Evolutionary conservation across 306 rosid species (phyloP), one percentile per base, ranked within the genome.

Genomic region (Hylodesmum podocarpum): DNA sequence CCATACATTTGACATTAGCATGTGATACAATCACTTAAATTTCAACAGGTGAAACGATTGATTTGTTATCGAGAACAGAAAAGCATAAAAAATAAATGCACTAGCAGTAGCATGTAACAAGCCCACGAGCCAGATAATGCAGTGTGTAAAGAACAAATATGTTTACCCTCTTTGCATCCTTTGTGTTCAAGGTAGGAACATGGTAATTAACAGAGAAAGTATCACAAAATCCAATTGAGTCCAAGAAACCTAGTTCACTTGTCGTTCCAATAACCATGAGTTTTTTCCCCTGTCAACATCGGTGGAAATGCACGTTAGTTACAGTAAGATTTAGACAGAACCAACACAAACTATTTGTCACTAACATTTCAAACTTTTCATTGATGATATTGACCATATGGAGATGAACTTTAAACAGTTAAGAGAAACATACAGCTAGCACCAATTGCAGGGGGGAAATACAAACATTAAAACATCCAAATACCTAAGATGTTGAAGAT

Each of bases 241-340:
- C 96, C 86, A 96, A 78, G 87, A 96, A 96, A 81, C 76, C 84
- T 65, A 91, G 78, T 86, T 96, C 97, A 84, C 99, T 91, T 19
- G 98, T 92, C 9, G 99, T 96, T 54, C 97, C 97, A 69, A 96
- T 71, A 61, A 92, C 97, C 87, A 92, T 83, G 81, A 96, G 98
- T 73, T 92, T 96, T 86, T 92, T 96, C 28, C 98, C 98, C 99
- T 96, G 86, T 69, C 81, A 77, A 73, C 25, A 75, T 55, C 34
- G 59, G 72, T 21, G 22, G 24, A 85, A 47, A 73, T 40, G 34
- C 16, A 44, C 44, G 70, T 66, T 76, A 67, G 44, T 39, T 58
- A 79, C 40, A 28, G 59, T 27, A 58, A 18, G 50, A 40, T 31
- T 57, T 70, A 13, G n/a, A 22, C 8, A 70, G 46, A 70, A 64